These are phyloP conservation scores for Styphnolobium japonicum DNA, from an alignment of 306 rosid species.

Conservation along the genomic window DNA sequence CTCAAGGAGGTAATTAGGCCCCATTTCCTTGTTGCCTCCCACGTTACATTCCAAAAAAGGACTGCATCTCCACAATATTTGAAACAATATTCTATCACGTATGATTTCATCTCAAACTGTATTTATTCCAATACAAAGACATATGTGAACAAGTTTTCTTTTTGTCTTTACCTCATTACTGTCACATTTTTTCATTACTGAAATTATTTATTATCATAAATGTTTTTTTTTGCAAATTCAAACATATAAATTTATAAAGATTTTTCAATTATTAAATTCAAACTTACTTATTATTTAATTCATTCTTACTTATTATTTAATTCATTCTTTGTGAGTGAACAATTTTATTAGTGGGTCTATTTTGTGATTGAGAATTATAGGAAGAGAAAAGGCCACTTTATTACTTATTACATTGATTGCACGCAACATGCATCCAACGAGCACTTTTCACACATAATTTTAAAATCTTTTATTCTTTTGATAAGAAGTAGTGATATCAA, in stretches of 20 bases:
- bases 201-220: no score
- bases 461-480: not conserved
- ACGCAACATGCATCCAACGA: not conserved
- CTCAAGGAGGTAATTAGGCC: not conserved
- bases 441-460: constrained; percentile 13
- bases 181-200: no score
- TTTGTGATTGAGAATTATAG: constrained; percentile 16
- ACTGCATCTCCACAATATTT: not conserved
- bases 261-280: no score
- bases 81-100: constrained; percentile 1
- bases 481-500: constrained; percentile 6
- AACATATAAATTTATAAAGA: no score
- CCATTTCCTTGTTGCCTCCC: not conserved
- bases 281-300: no score
- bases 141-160: not conserved
- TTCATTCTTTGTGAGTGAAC: no score
- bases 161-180: no score
- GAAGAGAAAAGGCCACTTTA: constrained; percentile 32
- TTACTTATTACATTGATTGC: constrained; percentile 10
- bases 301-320: no score
- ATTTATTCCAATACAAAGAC: not conserved
- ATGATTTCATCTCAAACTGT: not conserved
- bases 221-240: no score
- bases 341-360: constrained; percentile 18
- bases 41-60: not conserved